Evolutionary conservation across 345 rosid species (phyloP).

Genomic region (Rhodamnia argentea): DNA sequence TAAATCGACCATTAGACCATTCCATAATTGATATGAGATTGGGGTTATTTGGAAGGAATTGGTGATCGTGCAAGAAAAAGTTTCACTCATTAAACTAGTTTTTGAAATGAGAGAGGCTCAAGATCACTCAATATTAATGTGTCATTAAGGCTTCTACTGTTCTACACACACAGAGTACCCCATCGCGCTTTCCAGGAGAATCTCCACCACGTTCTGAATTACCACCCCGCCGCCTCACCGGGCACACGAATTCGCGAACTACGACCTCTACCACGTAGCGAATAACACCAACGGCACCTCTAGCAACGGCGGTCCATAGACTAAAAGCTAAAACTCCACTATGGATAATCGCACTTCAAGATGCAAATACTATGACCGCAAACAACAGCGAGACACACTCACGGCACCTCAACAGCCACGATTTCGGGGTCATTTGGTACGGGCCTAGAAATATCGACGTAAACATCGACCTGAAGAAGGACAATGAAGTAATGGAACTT

Average conservation of each 20-base stretch:
- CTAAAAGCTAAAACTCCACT: constrained; percentile 28
- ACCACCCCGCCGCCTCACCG: constrained; percentile 17
- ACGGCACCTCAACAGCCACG: constrained; percentile 81
- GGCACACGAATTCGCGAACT: too few species aligned
- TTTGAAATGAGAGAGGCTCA: too few species aligned
- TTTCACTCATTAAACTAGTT: too few species aligned
- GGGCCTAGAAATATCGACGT: constrained; percentile 52
- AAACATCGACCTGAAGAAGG: constrained; percentile 25
- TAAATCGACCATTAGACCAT: too few species aligned
- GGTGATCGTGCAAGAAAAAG: too few species aligned
- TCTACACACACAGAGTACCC: constrained; percentile 35
- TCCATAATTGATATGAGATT: too few species aligned
- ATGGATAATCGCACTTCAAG: constrained; percentile 56
- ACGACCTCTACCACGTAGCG: neutral
- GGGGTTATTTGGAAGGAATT: too few species aligned
- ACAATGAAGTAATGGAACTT: constrained; percentile 20
- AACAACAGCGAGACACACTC: constrained; percentile 72
- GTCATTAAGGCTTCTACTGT: too few species aligned
- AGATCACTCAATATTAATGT: too few species aligned
- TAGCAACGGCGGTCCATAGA: constrained; percentile 25
- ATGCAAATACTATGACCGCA: constrained; percentile 34
- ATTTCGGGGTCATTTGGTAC: constrained; percentile 67
- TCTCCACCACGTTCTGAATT: constrained; percentile 19
- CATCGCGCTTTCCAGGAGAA: constrained; percentile 40
- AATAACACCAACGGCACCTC: constrained; percentile 24